Evolutionary conservation across 352 stramenopile species (phyloP), one percentile per base, ranked within the genome.

Genomic region (Hyaloperonospora arabidopsidis): DNA sequence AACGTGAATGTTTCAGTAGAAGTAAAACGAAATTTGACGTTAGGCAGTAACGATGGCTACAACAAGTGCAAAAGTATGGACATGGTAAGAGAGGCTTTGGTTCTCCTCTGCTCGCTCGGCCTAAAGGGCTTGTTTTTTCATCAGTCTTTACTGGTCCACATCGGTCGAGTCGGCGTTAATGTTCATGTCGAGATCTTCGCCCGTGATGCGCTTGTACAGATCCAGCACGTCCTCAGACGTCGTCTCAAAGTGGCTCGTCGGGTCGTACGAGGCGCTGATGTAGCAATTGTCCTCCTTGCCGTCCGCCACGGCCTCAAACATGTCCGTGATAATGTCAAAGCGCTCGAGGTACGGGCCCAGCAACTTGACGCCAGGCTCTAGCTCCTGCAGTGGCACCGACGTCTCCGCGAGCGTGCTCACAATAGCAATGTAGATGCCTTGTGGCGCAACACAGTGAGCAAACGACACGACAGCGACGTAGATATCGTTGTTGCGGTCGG

Each of bases 391-490:
- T 18, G 97, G 96, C 54, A 98, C 83, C 56, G 72, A 72, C 5
- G 96, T 99, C 80, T 99, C 97, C 5, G 97, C 95, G 12, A 96
- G 93, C 22, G 97, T 99, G 32, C 90, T 98, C 44, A 98, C 95
- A 63, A 99, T 99, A 40, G 96, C 96, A 55, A 99, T 92, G 73
- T 99, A 99, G 68, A 98, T 97, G 59, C 96, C 96, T 67, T 89
- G 84, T 11, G 96, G 88, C 19, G 93, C 89, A 35, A 99, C 96
- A 48, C 94, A 91, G 68, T 99, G 94, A 15, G 86, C 80, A 56
- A 89, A 86, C 45, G 92, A 97, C 52, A 99, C 83, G 39, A 97
- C 89, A 61, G 89, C 97, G 23, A 99, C 93, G 79, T 99, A 99
- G 54, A 99, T 97, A 73, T 99, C 97, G 76, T 98, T 97, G 43